Conservation (phyloP, 257 asterid genomes). For the Fraxinus americana region DNA sequence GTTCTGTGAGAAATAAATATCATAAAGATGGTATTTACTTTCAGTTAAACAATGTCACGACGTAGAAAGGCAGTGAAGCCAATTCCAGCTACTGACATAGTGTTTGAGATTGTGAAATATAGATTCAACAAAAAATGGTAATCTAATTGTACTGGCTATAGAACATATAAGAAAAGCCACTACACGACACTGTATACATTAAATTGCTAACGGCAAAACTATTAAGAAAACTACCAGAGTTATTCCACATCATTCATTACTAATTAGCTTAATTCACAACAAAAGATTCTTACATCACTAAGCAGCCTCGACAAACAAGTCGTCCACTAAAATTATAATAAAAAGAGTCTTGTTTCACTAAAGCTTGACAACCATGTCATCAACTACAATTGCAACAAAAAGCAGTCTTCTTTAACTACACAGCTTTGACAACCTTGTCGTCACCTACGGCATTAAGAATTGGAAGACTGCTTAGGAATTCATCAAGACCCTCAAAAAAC, state of each 20-base stretch:
- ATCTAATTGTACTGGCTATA: not conserved
- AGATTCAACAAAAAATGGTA: not conserved
- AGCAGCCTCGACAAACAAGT: conserved; percentile 50
- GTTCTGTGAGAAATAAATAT: not conserved
- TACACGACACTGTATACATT: not conserved
- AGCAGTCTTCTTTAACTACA: conserved; percentile 36
- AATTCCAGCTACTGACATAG: not conserved
- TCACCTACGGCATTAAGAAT: conserved; percentile 60
- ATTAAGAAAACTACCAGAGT: conserved; percentile 21
- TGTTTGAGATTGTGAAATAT: not conserved
- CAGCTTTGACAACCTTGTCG: conserved; percentile 57
- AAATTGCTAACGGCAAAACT: conserved; percentile 10
- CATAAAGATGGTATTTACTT: not conserved
- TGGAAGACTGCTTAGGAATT: conserved; percentile 66
- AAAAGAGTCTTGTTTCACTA: conserved; percentile 35
- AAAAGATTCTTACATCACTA: conserved; percentile 35
- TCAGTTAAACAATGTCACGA: not conserved
- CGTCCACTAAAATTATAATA: conserved; percentile 30
- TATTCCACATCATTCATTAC: conserved; percentile 36
- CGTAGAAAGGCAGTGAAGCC: not conserved
- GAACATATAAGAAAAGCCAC: not conserved
- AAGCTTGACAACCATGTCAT: conserved; percentile 47
- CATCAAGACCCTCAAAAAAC: conserved; percentile 87
- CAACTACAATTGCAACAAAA: conserved; percentile 28
- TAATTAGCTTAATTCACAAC: conserved; percentile 33